phyloP scores from a whole-genome alignment of 2,329 filamentous ascomycete species.

The Fusarium lyarnte region DNA sequence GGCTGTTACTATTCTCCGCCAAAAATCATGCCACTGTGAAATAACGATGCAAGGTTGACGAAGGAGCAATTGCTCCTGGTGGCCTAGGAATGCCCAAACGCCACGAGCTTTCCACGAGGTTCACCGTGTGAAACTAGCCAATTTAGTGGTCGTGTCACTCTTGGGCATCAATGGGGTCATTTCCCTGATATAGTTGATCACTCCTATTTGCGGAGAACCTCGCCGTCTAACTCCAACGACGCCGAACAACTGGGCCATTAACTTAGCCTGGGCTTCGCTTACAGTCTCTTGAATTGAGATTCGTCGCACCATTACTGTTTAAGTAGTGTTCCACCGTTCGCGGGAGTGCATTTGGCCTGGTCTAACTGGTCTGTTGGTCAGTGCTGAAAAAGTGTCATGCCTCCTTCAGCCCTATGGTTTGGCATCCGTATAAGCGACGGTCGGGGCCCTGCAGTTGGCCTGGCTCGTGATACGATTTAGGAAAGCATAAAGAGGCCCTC shows the following conservation, averaged over 20 bases:
- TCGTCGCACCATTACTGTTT: background rate
- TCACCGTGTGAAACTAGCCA: background rate
- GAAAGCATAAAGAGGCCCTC: conserved; percentile 24
- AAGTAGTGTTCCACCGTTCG: conserved; percentile 8
- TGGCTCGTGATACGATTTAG: conserved; percentile 7
- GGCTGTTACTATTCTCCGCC: background rate
- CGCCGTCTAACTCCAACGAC: background rate
- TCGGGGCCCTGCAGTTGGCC: background rate
- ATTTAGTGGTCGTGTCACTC: background rate
- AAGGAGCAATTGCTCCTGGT: background rate
- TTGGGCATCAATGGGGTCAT: background rate
- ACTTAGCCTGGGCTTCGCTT: background rate
- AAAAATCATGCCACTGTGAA: background rate
- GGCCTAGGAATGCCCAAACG: background rate
- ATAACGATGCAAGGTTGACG: background rate
- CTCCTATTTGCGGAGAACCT: background rate
- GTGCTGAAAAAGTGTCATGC: background rate
- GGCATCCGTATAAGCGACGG: background rate
- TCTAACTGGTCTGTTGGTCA: background rate
- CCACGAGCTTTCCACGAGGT: background rate
- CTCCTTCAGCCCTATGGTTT: conserved; percentile 21
- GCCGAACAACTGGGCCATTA: background rate
- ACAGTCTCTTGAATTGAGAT: background rate
- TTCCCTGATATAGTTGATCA: background rate
- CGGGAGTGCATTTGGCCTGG: background rate